Conservation (phyloP, 2,329 filamentous ascomycete species). For the Apiospora pterosperma region DNA sequence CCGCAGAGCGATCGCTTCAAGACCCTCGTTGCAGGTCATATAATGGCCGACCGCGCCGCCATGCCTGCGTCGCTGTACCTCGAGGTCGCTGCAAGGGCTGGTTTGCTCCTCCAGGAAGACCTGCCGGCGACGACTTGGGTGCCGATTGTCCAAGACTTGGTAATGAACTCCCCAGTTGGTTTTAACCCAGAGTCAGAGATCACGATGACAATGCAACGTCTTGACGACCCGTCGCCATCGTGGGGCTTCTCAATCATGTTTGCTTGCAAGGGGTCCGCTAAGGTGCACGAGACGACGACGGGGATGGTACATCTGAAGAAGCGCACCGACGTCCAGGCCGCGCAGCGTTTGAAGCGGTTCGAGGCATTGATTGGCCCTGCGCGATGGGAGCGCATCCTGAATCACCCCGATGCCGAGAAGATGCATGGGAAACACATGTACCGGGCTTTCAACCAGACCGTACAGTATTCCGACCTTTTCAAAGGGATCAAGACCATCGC, state of each 20-base stretch:
- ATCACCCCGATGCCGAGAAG: slow-evolving; percentile 21
- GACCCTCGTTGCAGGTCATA: slow-evolving; percentile 17
- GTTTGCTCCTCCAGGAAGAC: slow-evolving; percentile 25
- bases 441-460: slow-evolving; percentile 18
- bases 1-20: slow-evolving; percentile 15
- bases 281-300: slow-evolving; percentile 9
- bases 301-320: slow-evolving; percentile 8
- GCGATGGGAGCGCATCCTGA: slow-evolving; percentile 19
- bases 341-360: slow-evolving; percentile 24
- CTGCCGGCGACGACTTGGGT: slow-evolving; percentile 8
- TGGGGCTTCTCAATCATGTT: slow-evolving; percentile 14
- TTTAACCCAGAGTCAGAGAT: slow-evolving; percentile 6
- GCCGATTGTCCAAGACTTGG: slow-evolving; percentile 10
- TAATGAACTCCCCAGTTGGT: slow-evolving; percentile 13
- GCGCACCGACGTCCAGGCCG: slow-evolving; percentile 15
- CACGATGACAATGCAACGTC: slow-evolving; percentile 8
- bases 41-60: slow-evolving; percentile 19
- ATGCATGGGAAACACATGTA: slow-evolving; percentile 31
- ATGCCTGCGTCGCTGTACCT: slow-evolving; percentile 25
- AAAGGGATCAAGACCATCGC: slow-evolving; percentile 21
- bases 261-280: not conserved
- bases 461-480: slow-evolving; percentile 21
- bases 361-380: slow-evolving; percentile 26
- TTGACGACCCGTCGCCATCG: not conserved
- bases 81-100: slow-evolving; percentile 19